Evolutionary conservation across 495 filamentous ascomycete genomes (phyloP).

Genomic region (Bryoglossum gracile): DNA sequence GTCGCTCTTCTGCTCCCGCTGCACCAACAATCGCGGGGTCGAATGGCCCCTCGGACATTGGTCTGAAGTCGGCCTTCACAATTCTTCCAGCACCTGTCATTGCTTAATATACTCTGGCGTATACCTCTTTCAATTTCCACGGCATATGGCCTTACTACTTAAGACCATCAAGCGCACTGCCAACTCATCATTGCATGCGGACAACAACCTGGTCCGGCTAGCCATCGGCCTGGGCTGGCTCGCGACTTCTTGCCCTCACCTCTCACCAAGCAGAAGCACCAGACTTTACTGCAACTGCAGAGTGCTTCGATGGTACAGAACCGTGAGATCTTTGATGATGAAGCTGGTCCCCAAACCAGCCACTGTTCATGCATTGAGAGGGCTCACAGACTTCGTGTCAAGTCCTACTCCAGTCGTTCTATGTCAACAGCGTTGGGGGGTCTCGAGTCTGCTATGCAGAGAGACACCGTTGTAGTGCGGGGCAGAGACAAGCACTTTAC

Average conservation of each 20-base stretch:
- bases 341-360: conserved; percentile 16
- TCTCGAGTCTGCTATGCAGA: conserved; percentile 13
- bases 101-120: conserved; percentile 25
- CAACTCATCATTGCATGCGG: conserved; percentile 85
- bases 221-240: conserved; percentile 40
- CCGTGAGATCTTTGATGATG: conserved; percentile 10
- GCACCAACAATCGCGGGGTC: conserved; percentile 8
- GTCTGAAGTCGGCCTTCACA: background rate
- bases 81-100: conserved; percentile 14
- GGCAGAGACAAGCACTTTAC: conserved; percentile 20
- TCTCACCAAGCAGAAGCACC: background rate
- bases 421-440: conserved; percentile 15
- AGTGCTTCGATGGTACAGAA: conserved; percentile 15
- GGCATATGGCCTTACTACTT: conserved; percentile 47
- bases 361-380: conserved; percentile 42
- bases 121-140: conserved; percentile 40
- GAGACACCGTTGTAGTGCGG: conserved; percentile 24
- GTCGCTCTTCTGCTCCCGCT: background rate
- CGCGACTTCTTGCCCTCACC: conserved; percentile 15
- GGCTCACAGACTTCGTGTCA: conserved; percentile 54
- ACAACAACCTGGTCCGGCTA: conserved; percentile 39
- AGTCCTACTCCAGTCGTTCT: conserved; percentile 42
- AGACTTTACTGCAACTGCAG: background rate
- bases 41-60: background rate
- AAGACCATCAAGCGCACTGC: conserved; percentile 67